Base-by-base conservation (phyloP, 768 basidiomycete genomes). In the Leccinum aurantiacum region DNA sequence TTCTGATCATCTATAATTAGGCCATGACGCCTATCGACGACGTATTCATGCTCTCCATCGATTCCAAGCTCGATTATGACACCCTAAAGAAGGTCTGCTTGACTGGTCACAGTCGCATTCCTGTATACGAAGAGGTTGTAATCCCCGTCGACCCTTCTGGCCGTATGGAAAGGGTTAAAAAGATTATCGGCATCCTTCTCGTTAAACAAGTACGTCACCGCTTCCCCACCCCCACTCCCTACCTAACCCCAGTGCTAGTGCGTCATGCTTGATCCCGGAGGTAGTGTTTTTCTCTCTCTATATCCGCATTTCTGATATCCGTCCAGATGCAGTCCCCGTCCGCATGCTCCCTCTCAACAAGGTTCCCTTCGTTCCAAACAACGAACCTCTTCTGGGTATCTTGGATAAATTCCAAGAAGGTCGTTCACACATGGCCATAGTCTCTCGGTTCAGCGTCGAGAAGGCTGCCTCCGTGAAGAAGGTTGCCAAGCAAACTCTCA, bases 351-450 rank as follows among this genome's bases (percentile, higher is more conserved):
- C 91, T 1, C 77, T 96, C 49, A 93, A 94, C 75, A 91, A 88
- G 67, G 90, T 95, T 6, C 90, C 88, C 0, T 90, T 89, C 54
- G 90, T 95, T 3, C 90, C 93, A 2, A 88, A 87, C 48, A 93
- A 95, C 66, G 90, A 93, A 72, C 83, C 93, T 24, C 78, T 96
- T 1, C 81, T 95, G 13, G 86, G 89, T 25, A 91, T 94, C 61
- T 79, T 95, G 33, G 93, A 95, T 71, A 88, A 81, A 61, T 95
- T 95, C 72, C 93, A 95, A 71, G 92, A 93, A 68, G 93, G 92
- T 4, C 82, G 91, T 31, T 91, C 89, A 46, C 93, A 96, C 70
- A 95, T 96, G 84, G 93, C 93, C 22, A 90, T 95, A 65, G 91
- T 95, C 56, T 87, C 86, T 62, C 84, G 91, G 49, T 84, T 90